Base-by-base conservation (phyloP, 306 rosid species). In the Elaeagnus macrophylla region DNA sequence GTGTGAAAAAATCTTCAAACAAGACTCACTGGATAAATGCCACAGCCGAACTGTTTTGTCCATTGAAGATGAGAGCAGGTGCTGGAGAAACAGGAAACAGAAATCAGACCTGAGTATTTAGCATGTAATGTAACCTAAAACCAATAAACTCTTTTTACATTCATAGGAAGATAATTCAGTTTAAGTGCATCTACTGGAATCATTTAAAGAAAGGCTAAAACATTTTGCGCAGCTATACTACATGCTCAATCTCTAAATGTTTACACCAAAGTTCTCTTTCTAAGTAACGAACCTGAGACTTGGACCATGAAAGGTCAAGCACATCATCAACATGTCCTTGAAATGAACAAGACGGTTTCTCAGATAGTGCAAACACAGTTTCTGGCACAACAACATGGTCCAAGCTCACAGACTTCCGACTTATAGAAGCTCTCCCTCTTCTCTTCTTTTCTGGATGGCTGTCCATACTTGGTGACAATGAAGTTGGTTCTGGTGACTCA, bases 31-130 rank as follows among this genome's bases (percentile, higher is more conserved):
- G 53, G 95, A 68, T 62, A 93, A 66, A 64, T 93, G 81, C 99
- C 99, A 93, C 48, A 93, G 85, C 77, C 96, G 85, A 71, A 93
- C 99, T 6, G 99, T 93, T 82, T 93, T 93, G 83, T 93, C 99
- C 99, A 93, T 93, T 60, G 99, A 93, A 63, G 99, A 87, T 66
- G 99, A 93, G 76, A 93, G 99, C 82, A 93, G 71, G 44, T 80
- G 94, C 99, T 93, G 94, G 40, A 43, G 51, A 73, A 71, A 53
- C 35, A 57, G 62, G 38, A 51, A 66, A 51, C 25, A 50, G 43
- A 38, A 51, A 56, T 51, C 19, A 38, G 56, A 25, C 39, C 48
- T 49, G 53, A 44, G 43, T 25, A 18, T 45, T 7, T 13, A 4
- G 32, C 32, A 25, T 25, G 3, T 25, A 25, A 25, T 25, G 32